Evolutionary conservation across 257 asterid species (phyloP), one percentile per base, ranked within the genome.

Genomic region (Misopates orontium): DNA sequence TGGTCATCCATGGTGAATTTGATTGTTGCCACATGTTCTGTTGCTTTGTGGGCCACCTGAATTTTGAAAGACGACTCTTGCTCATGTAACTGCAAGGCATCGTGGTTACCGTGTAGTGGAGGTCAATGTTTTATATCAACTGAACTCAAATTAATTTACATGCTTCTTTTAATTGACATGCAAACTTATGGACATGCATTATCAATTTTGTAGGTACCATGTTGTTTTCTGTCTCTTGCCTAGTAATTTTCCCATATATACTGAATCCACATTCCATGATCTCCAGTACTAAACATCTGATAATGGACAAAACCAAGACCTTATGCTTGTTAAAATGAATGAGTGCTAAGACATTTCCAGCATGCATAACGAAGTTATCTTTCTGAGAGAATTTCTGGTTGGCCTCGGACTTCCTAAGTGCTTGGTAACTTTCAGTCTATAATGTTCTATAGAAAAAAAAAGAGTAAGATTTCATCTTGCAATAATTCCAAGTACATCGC

Each of bases 21-120:
- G 73, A 60, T 61, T 60, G 62, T 32, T 60, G 15, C 70, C 59
- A 62, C 95, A 93, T 97, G 77, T 94, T 79, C 87, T 94, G 66
- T 81, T 94, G 83, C 96, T 94, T 69, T 94, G 97, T 69, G 99
- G 99, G 3, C 86, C 99, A 71, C 99, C 99, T 42, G 99, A 97
- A 64, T 91, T 94, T 72, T 97, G 99, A 75, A 94, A 94, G 85
- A 94, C 99, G 54, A 94, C 99, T 1, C 95, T 94, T 78, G 99
- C 99, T 59, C 99, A 94, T 83, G 94, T 94, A 62, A 96, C 97
- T 57, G 99, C 99, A 62, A 79, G 74, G 76, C 99, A 94, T 72
- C 90, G 99, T 78, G 99, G 99, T 32, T 94, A 94, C 75, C 96
- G 94, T 67, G 97, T 88, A 50, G 93, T 90, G 66, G 99, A 94